A percentile compares a stretch with the other conserved stretches of the same genome.
These are phyloP conservation scores for Penicillium fimorum DNA, from an alignment of 495 filamentous ascomycete species.

Conservation along the genomic window DNA sequence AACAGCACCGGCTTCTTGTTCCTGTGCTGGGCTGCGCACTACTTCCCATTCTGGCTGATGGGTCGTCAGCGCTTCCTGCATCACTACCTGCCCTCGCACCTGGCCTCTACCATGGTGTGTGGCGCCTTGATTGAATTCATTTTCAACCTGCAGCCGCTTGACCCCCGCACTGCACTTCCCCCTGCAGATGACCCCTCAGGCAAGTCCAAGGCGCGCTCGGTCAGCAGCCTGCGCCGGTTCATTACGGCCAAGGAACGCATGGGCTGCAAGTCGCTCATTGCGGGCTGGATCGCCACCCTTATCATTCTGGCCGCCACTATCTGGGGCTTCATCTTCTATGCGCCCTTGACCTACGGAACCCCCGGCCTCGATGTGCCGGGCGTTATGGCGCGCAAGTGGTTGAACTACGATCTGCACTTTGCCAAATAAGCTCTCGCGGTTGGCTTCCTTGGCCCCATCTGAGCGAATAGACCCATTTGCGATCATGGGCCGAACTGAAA, in stretches of 20 bases:
- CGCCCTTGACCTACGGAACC: conserved; percentile 91
- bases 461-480: neutral
- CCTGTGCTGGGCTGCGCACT: conserved; percentile 77
- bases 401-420: conserved; percentile 97
- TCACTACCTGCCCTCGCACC: conserved; percentile 82
- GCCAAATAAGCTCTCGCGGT: conserved; percentile 68
- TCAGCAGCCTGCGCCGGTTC: conserved; percentile 41
- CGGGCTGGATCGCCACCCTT: conserved; percentile 71
- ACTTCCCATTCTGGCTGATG: conserved; percentile 74
- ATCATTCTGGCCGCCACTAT: conserved; percentile 68
- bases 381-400: conserved; percentile 87
- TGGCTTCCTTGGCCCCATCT: neutral
- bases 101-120: conserved; percentile 88
- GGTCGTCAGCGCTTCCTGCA: conserved; percentile 73
- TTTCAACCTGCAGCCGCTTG: conserved; percentile 80
- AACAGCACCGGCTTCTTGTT: conserved; percentile 99
- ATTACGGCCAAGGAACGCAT: conserved; percentile 75
- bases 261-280: conserved; percentile 72
- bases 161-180: conserved; percentile 37
- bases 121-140: conserved; percentile 97
- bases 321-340: conserved; percentile 87
- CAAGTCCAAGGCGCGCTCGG: conserved; percentile 33
- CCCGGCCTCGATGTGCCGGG: conserved; percentile 83
- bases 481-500: conserved; percentile 8
- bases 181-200: conserved; percentile 50